Percentiles rank a stretch among this genome's conserved stretches.
These are phyloP conservation scores for Saxophila tyrrhenica DNA, from an alignment of 495 filamentous ascomycete species.

Conservation along the genomic window DNA sequence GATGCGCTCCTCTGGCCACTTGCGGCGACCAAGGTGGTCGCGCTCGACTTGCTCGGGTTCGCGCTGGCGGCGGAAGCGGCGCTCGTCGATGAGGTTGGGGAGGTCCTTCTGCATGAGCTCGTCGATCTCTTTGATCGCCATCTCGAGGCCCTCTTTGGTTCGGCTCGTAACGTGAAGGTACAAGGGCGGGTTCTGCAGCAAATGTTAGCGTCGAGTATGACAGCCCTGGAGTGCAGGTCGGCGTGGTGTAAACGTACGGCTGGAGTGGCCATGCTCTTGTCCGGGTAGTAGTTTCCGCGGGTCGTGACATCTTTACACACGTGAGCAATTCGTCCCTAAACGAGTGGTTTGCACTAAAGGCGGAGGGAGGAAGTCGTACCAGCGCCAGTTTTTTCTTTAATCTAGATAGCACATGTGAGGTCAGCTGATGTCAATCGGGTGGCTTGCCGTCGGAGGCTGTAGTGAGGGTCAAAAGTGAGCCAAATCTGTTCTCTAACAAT, in stretches of 20 bases:
- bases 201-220: too few relatives aligned
- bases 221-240: not conserved
- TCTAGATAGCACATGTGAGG: constrained; percentile 92
- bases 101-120: constrained; percentile 95
- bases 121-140: constrained; percentile 72
- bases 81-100: constrained; percentile 88
- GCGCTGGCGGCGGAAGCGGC: constrained; percentile 75
- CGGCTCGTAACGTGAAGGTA: constrained; percentile 94
- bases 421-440: constrained; percentile 95
- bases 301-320: constrained; percentile 92
- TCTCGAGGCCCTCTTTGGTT: constrained; percentile 79
- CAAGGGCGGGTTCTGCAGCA: constrained; percentile 86
- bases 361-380: constrained; percentile 64
- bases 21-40: constrained; percentile 90
- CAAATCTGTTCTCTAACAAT: constrained; percentile 31
- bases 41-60: constrained; percentile 86
- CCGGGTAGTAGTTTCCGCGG: constrained; percentile 87
- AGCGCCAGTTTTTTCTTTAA: constrained; percentile 99
- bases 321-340: constrained; percentile 50
- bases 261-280: constrained; percentile 93
- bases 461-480: constrained; percentile 66
- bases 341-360: constrained; percentile 39
- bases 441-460: constrained; percentile 41
- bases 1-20: constrained; percentile 97
- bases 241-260: constrained; percentile 50